phyloP scores from a whole-genome alignment of 2,329 filamentous ascomycete genomes.

The Achaetomium macrosporum region DNA sequence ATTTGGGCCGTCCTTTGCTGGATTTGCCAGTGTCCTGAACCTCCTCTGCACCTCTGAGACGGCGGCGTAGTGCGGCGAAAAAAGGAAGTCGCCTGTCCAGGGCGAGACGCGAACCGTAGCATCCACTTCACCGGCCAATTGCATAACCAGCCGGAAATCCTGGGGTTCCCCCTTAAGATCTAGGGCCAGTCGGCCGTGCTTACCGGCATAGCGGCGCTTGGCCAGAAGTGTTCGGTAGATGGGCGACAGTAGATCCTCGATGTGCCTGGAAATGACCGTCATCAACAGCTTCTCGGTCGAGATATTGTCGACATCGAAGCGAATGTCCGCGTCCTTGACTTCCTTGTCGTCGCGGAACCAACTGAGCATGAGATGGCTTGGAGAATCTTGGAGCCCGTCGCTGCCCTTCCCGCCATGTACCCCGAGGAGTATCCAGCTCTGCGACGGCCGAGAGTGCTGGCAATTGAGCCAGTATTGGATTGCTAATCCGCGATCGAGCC shows the following conservation, averaged over 20 bases:
- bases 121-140: slow-evolving; percentile 58
- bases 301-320: slow-evolving; percentile 60
- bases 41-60: slow-evolving; percentile 55
- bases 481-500: slow-evolving; percentile 72
- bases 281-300: slow-evolving; percentile 71
- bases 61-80: slow-evolving; percentile 59
- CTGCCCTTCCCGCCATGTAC: slow-evolving; percentile 57
- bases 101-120: slow-evolving; percentile 66
- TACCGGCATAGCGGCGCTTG: slow-evolving; percentile 55
- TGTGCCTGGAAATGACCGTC: slow-evolving; percentile 68
- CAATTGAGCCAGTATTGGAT: slow-evolving; percentile 84
- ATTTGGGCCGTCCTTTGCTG: slow-evolving; percentile 50
- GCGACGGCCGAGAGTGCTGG: slow-evolving; percentile 43
- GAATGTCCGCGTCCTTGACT: slow-evolving; percentile 60
- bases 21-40: slow-evolving; percentile 53
- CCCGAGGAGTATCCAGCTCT: slow-evolving; percentile 89
- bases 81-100: slow-evolving; percentile 67
- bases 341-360: slow-evolving; percentile 85
- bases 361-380: slow-evolving; percentile 56
- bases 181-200: slow-evolving; percentile 53
- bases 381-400: slow-evolving; percentile 33
- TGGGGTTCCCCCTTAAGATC: slow-evolving; percentile 54
- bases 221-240: slow-evolving; percentile 56
- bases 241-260: slow-evolving; percentile 62
- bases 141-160: slow-evolving; percentile 49